Percentiles rank a stretch among this genome's conserved stretches.
phyloP scores from a whole-genome alignment of 2,329 filamentous ascomycete genomes.

The Teratosphaeria pseudoeucalypti region DNA sequence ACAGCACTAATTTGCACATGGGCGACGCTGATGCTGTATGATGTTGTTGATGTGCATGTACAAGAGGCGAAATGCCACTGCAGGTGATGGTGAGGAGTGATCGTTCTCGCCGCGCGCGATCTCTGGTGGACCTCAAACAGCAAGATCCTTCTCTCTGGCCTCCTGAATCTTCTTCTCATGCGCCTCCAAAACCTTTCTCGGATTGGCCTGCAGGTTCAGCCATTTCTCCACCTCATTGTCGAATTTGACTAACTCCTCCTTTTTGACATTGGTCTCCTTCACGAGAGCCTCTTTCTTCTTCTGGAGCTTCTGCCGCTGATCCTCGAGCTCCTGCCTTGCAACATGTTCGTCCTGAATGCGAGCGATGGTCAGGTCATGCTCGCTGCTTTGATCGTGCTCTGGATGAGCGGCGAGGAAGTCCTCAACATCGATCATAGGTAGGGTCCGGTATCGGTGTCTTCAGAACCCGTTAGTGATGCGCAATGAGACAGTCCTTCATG shows the following conservation, averaged over 20 bases:
- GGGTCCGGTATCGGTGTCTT: conserved; percentile 76
- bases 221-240: conserved; percentile 72
- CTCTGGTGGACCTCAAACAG: background rate
- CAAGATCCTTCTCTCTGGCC: conserved; percentile 4
- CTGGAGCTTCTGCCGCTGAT: conserved; percentile 56
- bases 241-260: conserved; percentile 82
- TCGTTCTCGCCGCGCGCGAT: background rate
- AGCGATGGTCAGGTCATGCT: conserved; percentile 76
- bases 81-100: background rate
- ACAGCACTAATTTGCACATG: background rate
- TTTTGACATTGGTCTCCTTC: conserved; percentile 78
- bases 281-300: conserved; percentile 59
- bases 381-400: conserved; percentile 59
- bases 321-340: conserved; percentile 75
- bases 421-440: conserved; percentile 74
- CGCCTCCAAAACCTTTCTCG: conserved; percentile 20
- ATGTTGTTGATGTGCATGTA: background rate
- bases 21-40: background rate
- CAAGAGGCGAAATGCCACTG: background rate
- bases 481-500: background rate
- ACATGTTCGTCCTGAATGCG: conserved; percentile 83
- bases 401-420: conserved; percentile 71
- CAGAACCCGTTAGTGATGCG: conserved; percentile 6
- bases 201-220: conserved; percentile 17
- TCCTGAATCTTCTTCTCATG: conserved; percentile 11